Evolutionary conservation across 208 protist species (phyloP).

Genomic region (Crithidia fasciculata): DNA sequence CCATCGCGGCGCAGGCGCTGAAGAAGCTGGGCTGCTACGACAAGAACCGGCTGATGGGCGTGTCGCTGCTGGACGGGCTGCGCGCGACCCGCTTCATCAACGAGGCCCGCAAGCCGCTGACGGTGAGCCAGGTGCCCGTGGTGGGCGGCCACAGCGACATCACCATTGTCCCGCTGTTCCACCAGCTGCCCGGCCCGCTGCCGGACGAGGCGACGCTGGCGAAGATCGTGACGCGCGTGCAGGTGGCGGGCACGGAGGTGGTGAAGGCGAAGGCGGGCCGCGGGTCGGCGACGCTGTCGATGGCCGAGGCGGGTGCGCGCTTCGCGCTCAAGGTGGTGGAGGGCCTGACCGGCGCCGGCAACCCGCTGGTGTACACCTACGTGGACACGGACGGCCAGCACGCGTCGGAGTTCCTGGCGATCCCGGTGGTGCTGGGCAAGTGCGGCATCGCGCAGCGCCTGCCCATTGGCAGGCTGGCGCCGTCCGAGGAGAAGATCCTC

Average conservation of each 20-base stretch:
- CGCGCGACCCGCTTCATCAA: conserved; percentile 94
- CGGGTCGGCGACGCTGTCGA: conserved; percentile 97
- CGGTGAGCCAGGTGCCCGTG: conserved; percentile 79
- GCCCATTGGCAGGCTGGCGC: conserved; percentile 61
- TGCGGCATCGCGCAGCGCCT: conserved; percentile 79
- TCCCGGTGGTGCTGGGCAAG: conserved; percentile 74
- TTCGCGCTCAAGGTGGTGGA: conserved; percentile 79
- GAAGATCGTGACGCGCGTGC: conserved; percentile 88
- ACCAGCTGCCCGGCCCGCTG: conserved; percentile 67
- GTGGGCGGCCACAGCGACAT: conserved; percentile 96
- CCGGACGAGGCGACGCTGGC: conserved; percentile 57
- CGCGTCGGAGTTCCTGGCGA: conserved; percentile 67
- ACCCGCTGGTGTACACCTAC: conserved; percentile 77
- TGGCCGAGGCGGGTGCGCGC: conserved; percentile 93
- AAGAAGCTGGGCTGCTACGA: conserved; percentile 93
- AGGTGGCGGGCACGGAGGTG: conserved; percentile 95
- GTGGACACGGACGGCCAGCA: conserved; percentile 83
- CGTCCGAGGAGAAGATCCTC: conserved; percentile 46
- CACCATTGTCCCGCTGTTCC: conserved; percentile 95
- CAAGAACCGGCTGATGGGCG: conserved; percentile 88
- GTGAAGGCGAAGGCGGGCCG: conserved; percentile 95
- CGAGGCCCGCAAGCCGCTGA: conserved; percentile 61
- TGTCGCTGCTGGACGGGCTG: conserved; percentile 93
- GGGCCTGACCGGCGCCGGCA: conserved; percentile 64
- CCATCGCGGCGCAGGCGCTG: conserved; percentile 93